Conservation (phyloP, 1,284 basidiomycete species). For the Neolentinus lepideus region DNA sequence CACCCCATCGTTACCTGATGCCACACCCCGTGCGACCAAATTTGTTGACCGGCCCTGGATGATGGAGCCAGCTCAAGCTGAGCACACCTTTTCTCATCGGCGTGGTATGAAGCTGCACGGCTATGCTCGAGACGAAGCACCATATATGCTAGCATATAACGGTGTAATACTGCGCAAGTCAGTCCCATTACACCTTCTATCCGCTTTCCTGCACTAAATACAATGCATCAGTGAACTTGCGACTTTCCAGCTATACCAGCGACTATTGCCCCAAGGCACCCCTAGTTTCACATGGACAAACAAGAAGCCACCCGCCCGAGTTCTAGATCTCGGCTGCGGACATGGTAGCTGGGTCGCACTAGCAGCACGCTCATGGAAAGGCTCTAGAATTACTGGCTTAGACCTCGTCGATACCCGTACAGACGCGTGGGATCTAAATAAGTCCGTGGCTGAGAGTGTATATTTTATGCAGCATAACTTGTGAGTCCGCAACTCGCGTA, state of each 20-base stretch:
- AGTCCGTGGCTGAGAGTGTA: constrained; percentile 35
- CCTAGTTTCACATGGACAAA: constrained; percentile 55
- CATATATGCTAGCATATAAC: neutral
- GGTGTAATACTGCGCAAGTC: neutral
- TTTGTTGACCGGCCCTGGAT: neutral
- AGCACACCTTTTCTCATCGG: neutral
- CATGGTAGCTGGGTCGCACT: constrained; percentile 55
- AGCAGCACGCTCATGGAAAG: constrained; percentile 53
- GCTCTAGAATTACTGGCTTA: constrained; percentile 49
- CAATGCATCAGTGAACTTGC: neutral
- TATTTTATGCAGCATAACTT: constrained; percentile 55
- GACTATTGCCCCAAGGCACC: constrained; percentile 24
- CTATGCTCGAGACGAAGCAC: neutral
- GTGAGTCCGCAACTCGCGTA: constrained; percentile 32
- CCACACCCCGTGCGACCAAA: neutral
- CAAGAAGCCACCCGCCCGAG: constrained; percentile 40
- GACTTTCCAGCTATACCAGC: neutral
- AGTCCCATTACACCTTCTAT: neutral
- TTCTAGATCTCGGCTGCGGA: constrained; percentile 70
- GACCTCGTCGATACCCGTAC: constrained; percentile 49
- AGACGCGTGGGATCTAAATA: constrained; percentile 17
- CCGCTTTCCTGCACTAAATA: neutral
- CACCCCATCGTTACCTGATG: neutral
- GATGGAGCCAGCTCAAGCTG: neutral
- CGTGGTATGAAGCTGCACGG: neutral